phyloP scores from a whole-genome alignment of 352 stramenopile species.

The Phytophthora tubulina region DNA sequence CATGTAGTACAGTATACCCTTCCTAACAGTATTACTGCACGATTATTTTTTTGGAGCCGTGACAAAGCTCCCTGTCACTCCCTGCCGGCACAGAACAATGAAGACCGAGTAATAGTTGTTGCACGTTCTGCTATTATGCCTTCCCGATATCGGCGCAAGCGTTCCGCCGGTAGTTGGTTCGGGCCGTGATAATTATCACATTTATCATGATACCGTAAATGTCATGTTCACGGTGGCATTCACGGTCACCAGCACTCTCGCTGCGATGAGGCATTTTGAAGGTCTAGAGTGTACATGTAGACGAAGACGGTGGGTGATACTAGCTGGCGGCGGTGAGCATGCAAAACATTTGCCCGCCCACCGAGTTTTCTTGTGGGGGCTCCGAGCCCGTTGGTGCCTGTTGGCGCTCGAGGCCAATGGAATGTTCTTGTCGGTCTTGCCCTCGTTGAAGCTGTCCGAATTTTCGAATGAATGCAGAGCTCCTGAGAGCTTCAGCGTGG shows the following conservation, averaged over 20 bases:
- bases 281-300: slow-evolving; percentile 1
- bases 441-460: slow-evolving; percentile 16
- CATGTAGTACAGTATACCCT: no score
- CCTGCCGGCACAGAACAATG: no score
- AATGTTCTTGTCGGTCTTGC: slow-evolving; percentile 3
- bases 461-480: slow-evolving; percentile 9
- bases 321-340: slow-evolving; percentile 16
- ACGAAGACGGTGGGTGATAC: slow-evolving; percentile 14
- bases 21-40: no score
- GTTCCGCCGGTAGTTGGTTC: no score
- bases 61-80: no score
- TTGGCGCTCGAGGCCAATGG: not conserved
- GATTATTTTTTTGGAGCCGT: not conserved
- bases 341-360: not conserved
- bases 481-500: not conserved
- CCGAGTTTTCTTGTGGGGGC: slow-evolving; percentile 21
- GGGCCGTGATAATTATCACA: no score
- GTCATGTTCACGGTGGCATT: no score
- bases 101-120: no score
- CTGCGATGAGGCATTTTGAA: slow-evolving; percentile 12
- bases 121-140: no score
- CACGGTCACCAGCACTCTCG: not conserved
- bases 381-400: not conserved
- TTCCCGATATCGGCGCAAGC: no score
- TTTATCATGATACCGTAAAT: no score